A percentile compares a stretch with the other conserved stretches of the same genome.
phyloP scores from a whole-genome alignment of 1,284 basidiomycete species.

The Rhodotorula mucilaginosa region DNA sequence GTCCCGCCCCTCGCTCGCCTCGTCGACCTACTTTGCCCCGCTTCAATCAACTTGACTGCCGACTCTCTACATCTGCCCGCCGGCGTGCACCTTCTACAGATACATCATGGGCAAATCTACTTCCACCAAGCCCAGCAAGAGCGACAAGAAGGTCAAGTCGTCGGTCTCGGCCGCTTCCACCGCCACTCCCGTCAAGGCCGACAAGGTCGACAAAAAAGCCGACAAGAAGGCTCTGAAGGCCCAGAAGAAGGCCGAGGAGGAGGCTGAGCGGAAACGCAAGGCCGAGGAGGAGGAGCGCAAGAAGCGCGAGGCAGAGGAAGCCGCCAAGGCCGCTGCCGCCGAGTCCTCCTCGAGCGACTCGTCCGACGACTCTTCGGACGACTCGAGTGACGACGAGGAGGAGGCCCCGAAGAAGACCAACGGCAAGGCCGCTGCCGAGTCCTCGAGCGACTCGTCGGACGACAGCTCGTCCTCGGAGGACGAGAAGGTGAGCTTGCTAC shows the following conservation, averaged over 20 bases:
- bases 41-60: too few relatives aligned
- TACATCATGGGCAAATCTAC: slow-evolving; percentile 36
- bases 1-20: too few relatives aligned
- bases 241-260: slow-evolving; percentile 38
- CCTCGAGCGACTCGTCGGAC: slow-evolving; percentile 17
- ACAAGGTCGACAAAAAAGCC: slow-evolving; percentile 49
- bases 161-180: slow-evolving; percentile 23
- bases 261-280: slow-evolving; percentile 32
- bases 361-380: slow-evolving; percentile 17
- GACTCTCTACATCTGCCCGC: too few relatives aligned
- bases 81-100: too few relatives aligned
- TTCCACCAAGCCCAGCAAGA: slow-evolving; percentile 35
- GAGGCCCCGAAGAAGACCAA: slow-evolving; percentile 36
- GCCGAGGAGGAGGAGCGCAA: slow-evolving; percentile 23
- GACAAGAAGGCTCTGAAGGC: slow-evolving; percentile 47
- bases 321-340: slow-evolving; percentile 22
- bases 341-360: slow-evolving; percentile 18
- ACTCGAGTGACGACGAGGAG: slow-evolving; percentile 36
- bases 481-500: slow-evolving; percentile 30
- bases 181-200: slow-evolving; percentile 46
- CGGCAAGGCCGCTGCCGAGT: slow-evolving; percentile 32
- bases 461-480: slow-evolving; percentile 31
- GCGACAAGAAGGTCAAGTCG: slow-evolving; percentile 38
- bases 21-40: too few relatives aligned
- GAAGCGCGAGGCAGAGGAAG: slow-evolving; percentile 44